Base-by-base conservation (phyloP, 371 early-diverging fungal genomes). In the Amoeboradix gromovi region DNA sequence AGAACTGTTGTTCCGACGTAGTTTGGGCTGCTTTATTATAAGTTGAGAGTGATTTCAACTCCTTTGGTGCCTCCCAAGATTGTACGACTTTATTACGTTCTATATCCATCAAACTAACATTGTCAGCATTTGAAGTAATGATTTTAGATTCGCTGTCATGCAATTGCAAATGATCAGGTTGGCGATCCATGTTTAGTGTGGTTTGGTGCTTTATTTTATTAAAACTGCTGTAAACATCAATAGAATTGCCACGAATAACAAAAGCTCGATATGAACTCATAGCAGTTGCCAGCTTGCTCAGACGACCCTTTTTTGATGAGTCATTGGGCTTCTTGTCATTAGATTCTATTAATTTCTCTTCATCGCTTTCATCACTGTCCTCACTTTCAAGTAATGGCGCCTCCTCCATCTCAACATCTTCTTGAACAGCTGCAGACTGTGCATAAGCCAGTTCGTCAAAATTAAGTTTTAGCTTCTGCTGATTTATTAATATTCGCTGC, bases 31-130 rank as follows among this genome's bases (percentile, higher is more conserved):
- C 85, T 74, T 90, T 90, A 71, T 82, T 77, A 67, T 81, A 85
- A 17, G 90, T 88, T 28, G 86, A 77, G 17, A 94, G 77, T 28
- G 83, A 80, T 29, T 80, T 80, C 2, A 86, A 81, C 27, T 75
- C 66, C 28, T 74, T 48, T 17, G 80, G 77, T 32, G 86, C 74
- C 31, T 72, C 48, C 91, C 91, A 94, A 73, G 88, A 87, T 70
- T 94, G 91, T 5, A 92, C 91, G 30, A 97, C 83, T 75, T 90
- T 86, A 28, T 89, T 94, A 71, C 80, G 79, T 71, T 90, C 89
- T 30, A 95, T 74, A 77, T 97, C 96, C 85, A 95, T 84, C 5
- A 22, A 48, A 48, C 12, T 12, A 22, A 48, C 48, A 22, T 22
- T 5, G 22, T 48, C 22, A 12, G 5, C 22, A 22, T 48, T 22